Percentiles rank a stretch among this genome's conserved stretches.
Conservation (phyloP, 1,139 yeast species). For the Candida glucosophila region DNA sequence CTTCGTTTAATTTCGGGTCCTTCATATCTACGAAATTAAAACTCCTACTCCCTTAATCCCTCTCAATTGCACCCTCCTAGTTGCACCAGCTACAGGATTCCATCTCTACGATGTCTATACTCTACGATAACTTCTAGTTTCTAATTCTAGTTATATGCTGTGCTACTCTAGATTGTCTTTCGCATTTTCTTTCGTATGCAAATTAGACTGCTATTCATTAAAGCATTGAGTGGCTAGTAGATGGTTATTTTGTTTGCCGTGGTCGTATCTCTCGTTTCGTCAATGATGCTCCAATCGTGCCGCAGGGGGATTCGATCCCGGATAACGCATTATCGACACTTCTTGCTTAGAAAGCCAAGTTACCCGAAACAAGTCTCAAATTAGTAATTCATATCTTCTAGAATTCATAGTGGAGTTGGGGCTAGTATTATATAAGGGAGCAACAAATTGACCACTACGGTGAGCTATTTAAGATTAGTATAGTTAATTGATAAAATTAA, state of each 20-base stretch:
- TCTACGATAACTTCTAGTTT: too few species aligned
- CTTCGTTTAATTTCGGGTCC: too few species aligned
- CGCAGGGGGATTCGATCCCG: not conserved
- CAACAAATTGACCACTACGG: not conserved
- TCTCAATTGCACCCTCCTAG: too few species aligned
- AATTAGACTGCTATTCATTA: too few species aligned
- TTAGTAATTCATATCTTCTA: slow-evolving; percentile 12
- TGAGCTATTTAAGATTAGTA: not conserved
- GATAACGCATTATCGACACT: not conserved
- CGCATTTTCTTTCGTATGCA: too few species aligned
- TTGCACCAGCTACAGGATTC: too few species aligned
- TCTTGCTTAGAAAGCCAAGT: not conserved
- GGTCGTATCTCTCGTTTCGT: not conserved
- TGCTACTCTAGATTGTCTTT: too few species aligned
- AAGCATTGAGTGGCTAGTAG: too few species aligned
- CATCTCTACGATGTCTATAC: too few species aligned
- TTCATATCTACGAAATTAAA: too few species aligned
- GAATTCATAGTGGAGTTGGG: slow-evolving; percentile 5
- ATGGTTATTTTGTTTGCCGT: slow-evolving; percentile 1
- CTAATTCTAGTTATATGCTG: too few species aligned
- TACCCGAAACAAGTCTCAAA: slow-evolving; percentile 5
- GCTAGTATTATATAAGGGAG: slow-evolving; percentile 1
- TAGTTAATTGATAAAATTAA: not conserved
- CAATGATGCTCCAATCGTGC: not conserved
- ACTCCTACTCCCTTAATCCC: too few species aligned